Base-by-base conservation (phyloP, 2,329 filamentous ascomycete species). In the Claviceps digitariae region DNA sequence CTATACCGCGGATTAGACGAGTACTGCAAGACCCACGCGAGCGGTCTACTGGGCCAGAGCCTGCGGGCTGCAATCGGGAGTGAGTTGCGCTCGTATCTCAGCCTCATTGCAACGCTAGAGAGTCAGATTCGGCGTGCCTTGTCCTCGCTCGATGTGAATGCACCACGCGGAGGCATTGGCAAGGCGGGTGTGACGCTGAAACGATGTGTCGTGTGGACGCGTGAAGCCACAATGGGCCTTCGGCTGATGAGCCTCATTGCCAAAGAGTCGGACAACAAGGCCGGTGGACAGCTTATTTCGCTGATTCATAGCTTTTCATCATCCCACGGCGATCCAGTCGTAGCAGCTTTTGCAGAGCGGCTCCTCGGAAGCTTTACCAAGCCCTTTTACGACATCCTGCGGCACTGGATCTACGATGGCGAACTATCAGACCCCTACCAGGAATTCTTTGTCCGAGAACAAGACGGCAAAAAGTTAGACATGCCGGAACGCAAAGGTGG, bases 331-430 rank as follows among this genome's bases (percentile, higher is more conserved):
- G 93, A 98, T 60, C 93, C 93, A 0, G 90, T 96, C 59, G 93
- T 98, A 27, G 87, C 87, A 57, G 84, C 84, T 0, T 97, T 97
- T 71, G 93, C 93, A 0, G 91, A 97, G 67, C 82, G 91, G 25
- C 75, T 98, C 29, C 77, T 98, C 6, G 78, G 79, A 6, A 87
- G 91, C 62, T 87, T 98, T 52, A 96, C 93, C 1, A 79, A 87
- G 17, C 94, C 94, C 0, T 98, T 98, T 65, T 98, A 98, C 67
- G 88, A 94, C 62, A 96, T 98, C 73, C 75, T 98, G 52, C 83
- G 90, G 52, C 86, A 89, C 61, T 98, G 93, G 93, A 95, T 98
- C 50, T 98, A 98, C 64, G 91, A 98, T 63, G 93, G 93, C 56
- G 94, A 98, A 72, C 77, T 98, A 15, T 90, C 88, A n/a, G 93